Evolutionary conservation across 352 stramenopile species (phyloP).

Genomic region (Saprolegnia diclina): DNA sequence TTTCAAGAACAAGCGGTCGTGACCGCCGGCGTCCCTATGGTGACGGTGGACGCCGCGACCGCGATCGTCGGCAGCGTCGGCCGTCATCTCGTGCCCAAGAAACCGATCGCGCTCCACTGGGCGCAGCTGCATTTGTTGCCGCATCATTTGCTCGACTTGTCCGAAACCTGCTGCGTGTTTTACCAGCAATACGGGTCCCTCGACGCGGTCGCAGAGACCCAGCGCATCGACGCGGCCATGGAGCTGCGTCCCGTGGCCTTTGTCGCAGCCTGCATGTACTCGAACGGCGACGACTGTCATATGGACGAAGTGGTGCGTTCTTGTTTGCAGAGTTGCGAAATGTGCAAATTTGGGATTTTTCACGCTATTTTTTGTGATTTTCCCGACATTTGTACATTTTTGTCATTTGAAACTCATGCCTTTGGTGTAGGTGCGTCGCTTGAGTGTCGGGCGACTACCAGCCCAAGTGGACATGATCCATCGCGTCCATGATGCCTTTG

Average conservation of each 20-base stretch:
- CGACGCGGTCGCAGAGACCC: background rate
- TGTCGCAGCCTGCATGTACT: background rate
- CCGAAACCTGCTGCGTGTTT: background rate
- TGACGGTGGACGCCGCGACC: background rate
- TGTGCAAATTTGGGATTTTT: too few species aligned
- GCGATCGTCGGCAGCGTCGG: background rate
- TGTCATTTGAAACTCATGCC: too few species aligned
- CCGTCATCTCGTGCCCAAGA: background rate
- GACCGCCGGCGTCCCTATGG: background rate
- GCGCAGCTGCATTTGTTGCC: background rate
- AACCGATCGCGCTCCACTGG: background rate
- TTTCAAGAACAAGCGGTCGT: background rate
- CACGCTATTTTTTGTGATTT: too few species aligned
- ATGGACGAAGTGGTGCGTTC: background rate
- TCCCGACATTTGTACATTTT: too few species aligned
- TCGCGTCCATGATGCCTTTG: background rate
- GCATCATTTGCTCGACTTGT: background rate
- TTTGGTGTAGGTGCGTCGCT: too few species aligned
- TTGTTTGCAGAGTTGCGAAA: too few species aligned
- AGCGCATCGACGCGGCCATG: background rate
- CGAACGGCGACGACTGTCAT: background rate
- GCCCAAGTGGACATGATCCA: background rate
- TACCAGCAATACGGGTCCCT: background rate
- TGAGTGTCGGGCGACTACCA: background rate
- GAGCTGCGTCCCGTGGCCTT: background rate